A percentile compares a stretch with the other conserved stretches of the same genome.
phyloP scores from a whole-genome alignment of 2,329 filamentous ascomycete species.

The Fusarium sp. region DNA sequence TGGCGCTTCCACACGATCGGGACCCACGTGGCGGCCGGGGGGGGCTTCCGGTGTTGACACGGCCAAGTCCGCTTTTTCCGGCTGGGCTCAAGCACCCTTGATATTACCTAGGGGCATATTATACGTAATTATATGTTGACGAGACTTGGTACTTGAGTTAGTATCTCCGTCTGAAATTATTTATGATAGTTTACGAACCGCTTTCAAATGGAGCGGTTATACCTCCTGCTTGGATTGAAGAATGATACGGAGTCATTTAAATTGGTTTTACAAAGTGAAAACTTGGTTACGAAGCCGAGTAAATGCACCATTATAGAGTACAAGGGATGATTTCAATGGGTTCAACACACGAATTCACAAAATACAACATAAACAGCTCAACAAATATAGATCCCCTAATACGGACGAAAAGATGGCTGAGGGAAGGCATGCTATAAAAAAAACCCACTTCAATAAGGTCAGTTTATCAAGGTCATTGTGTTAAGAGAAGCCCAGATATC shows the following conservation, averaged over 20 bases:
- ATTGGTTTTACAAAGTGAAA: too few species aligned
- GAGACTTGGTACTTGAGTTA: rapidly evolving
- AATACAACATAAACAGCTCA: neutral
- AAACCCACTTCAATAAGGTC: too few species aligned
- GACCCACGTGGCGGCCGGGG: neutral
- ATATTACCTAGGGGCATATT: neutral
- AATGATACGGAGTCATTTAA: neutral
- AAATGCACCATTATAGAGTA: neutral
- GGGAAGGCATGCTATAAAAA: too few species aligned
- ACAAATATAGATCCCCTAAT: neutral
- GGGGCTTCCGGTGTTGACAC: neutral
- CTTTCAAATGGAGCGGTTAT: rapidly evolving
- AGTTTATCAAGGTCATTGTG: too few species aligned
- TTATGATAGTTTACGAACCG: neutral
- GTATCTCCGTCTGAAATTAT: neutral
- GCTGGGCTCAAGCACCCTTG: neutral
- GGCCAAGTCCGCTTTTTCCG: neutral
- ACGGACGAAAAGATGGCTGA: too few species aligned
- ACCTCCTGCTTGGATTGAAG: neutral
- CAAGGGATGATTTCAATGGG: neutral
- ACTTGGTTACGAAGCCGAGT: too few species aligned
- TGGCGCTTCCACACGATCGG: neutral
- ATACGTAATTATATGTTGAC: rapidly evolving
- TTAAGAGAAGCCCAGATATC: neutral
- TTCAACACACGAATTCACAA: neutral